Conservation (phyloP, 1,284 basidiomycete genomes). For the Irpex sp. region DNA sequence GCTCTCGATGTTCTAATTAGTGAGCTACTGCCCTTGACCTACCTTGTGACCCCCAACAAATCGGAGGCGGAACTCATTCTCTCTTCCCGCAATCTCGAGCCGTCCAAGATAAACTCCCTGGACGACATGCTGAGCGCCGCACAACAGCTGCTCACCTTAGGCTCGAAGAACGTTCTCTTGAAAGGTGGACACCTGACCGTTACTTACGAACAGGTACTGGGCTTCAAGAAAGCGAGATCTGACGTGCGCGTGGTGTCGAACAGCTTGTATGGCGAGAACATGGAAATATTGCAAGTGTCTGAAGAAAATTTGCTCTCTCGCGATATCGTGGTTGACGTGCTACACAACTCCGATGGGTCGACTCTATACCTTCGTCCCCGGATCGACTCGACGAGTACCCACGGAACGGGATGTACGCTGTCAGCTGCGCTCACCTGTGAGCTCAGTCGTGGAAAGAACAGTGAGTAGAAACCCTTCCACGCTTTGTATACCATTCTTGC, state of each 20-base stretch:
- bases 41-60: slow-evolving; percentile 86
- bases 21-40: slow-evolving; percentile 70
- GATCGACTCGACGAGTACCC: slow-evolving; percentile 73
- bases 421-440: slow-evolving; percentile 78
- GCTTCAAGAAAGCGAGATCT: slow-evolving; percentile 24
- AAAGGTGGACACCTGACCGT: slow-evolving; percentile 84
- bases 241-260: slow-evolving; percentile 38
- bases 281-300: slow-evolving; percentile 51
- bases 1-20: slow-evolving; percentile 61
- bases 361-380: slow-evolving; percentile 65
- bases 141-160: slow-evolving; percentile 45
- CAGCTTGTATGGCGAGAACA: slow-evolving; percentile 48
- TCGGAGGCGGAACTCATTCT: slow-evolving; percentile 77
- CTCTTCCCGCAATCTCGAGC: slow-evolving; percentile 27
- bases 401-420: slow-evolving; percentile 94
- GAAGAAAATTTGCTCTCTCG: slow-evolving; percentile 17
- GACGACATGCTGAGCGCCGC: slow-evolving; percentile 74
- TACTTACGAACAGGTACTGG: slow-evolving; percentile 40
- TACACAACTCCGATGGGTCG: slow-evolving; percentile 41
- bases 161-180: slow-evolving; percentile 64
- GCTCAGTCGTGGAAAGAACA: slow-evolving; percentile 48
- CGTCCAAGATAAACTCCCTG: slow-evolving; percentile 42
- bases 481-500: not conserved
- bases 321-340: slow-evolving; percentile 73
- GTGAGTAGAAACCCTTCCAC: slow-evolving; percentile 33